phyloP scores from a whole-genome alignment of 495 filamentous ascomycete species.

The Cladorrhinum samala region DNA sequence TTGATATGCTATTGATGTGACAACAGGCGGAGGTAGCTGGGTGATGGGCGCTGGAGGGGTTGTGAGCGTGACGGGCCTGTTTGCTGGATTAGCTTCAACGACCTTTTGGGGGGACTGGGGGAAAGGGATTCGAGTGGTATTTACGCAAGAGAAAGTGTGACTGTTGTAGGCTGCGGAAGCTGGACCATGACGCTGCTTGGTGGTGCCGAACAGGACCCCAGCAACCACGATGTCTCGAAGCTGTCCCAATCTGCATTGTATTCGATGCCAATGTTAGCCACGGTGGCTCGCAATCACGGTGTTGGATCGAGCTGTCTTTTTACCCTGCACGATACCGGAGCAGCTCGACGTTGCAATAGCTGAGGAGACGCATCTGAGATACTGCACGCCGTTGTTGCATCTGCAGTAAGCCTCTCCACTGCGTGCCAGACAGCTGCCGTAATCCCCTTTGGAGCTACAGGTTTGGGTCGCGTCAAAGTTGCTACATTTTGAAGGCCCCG shows the following conservation, averaged over 20 bases:
- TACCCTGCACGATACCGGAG: slow-evolving; percentile 9
- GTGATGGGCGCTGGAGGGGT: slow-evolving; percentile 9
- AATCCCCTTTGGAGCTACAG: slow-evolving; percentile 18
- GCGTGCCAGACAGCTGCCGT: slow-evolving; percentile 14
- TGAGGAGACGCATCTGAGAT: slow-evolving; percentile 19
- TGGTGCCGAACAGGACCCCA: slow-evolving; percentile 13
- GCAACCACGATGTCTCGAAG: slow-evolving; percentile 20
- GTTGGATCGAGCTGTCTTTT: too few relatives aligned
- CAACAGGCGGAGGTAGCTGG: background rate
- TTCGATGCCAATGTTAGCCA: too few relatives aligned
- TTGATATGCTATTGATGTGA: slow-evolving; percentile 4
- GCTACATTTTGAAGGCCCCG: background rate
- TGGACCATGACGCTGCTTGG: slow-evolving; percentile 13
- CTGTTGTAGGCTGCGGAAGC: slow-evolving; percentile 15
- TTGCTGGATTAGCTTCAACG: slow-evolving; percentile 9
- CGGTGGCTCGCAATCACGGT: too few relatives aligned
- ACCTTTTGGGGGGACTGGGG: background rate
- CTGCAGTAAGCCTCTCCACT: slow-evolving; percentile 9
- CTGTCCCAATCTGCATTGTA: slow-evolving; percentile 16
- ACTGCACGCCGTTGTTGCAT: slow-evolving; percentile 18
- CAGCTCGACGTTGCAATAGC: slow-evolving; percentile 22
- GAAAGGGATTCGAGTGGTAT: background rate
- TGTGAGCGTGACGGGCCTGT: slow-evolving; percentile 11
- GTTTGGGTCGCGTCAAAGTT: slow-evolving; percentile 19
- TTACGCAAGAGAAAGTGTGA: background rate